Evolutionary conservation across 805 yeast genomes (phyloP).

Genomic region (Starmerella bombi): DNA sequence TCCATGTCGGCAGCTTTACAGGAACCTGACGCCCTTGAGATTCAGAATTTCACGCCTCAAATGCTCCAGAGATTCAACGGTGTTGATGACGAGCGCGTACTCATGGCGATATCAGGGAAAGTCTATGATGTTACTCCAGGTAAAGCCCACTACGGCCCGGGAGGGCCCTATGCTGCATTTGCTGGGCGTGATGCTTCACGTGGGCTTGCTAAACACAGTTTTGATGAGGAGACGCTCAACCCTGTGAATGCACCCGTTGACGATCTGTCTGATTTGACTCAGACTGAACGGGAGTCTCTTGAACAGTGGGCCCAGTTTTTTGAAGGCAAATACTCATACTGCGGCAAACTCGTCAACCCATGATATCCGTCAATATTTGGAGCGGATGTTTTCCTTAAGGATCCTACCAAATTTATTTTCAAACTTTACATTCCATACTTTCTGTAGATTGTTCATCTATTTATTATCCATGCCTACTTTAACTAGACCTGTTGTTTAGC

Average conservation of each 20-base stretch:
- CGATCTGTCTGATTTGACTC: conserved; percentile 44
- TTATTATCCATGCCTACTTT: too few species aligned
- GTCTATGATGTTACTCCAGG: conserved; percentile 77
- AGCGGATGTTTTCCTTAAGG: too few species aligned
- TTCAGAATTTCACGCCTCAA: conserved; percentile 52
- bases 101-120: conserved; percentile 70
- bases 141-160: conserved; percentile 82
- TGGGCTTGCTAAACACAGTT: conserved; percentile 79
- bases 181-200: conserved; percentile 94
- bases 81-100: conserved; percentile 61
- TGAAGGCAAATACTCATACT: conserved; percentile 62
- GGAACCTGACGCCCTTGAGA: conserved; percentile 25
- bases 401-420: too few species aligned
- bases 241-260: conserved; percentile 71
- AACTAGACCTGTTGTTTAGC: too few species aligned
- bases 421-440: too few species aligned
- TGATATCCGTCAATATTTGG: too few species aligned
- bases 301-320: conserved; percentile 81
- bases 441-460: too few species aligned
- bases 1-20: conserved; percentile 1
- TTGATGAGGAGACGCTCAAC: conserved; percentile 54
- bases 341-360: conserved; percentile 48
- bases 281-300: conserved; percentile 50
- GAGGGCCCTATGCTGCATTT: conserved; percentile 86
- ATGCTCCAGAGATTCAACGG: conserved; percentile 71